Evolutionary conservation across 2,329 filamentous ascomycete genomes (phyloP).

Genomic region (Cladosporium sp.): DNA sequence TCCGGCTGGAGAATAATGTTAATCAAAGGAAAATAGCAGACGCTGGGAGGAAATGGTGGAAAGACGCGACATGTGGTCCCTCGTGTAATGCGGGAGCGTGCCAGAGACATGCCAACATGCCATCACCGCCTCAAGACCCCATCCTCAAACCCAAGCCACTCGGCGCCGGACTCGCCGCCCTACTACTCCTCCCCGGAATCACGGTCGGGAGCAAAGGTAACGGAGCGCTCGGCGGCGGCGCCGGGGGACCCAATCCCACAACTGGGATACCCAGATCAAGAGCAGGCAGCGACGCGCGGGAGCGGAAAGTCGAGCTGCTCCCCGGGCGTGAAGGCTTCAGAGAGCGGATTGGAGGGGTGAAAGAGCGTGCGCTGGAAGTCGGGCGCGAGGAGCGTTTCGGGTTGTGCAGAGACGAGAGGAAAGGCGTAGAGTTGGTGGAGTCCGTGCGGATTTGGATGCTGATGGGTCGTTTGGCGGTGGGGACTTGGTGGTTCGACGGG

Average conservation of each 20-base stretch:
- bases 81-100: too few relatives aligned
- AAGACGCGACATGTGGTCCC: too few relatives aligned
- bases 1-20: too few relatives aligned
- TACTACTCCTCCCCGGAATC: background rate
- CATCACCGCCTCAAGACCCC: background rate
- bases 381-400: conserved; percentile 17
- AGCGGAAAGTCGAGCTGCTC: background rate
- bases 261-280: conserved; percentile 34
- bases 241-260: conserved; percentile 41
- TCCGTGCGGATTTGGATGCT: conserved; percentile 40
- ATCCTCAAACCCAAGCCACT: background rate
- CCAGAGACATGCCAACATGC: too few relatives aligned
- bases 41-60: too few relatives aligned
- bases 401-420: conserved; percentile 35
- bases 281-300: conserved; percentile 15
- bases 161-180: background rate
- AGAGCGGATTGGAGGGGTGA: conserved; percentile 26
- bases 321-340: conserved; percentile 27
- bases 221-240: conserved; percentile 44
- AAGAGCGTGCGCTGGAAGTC: conserved; percentile 25
- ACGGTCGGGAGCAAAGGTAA: conserved; percentile 35
- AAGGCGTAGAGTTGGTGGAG: conserved; percentile 36
- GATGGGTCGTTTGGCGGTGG: conserved; percentile 36
- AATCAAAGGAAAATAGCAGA: too few relatives aligned
- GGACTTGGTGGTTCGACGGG: background rate